These are phyloP conservation scores for Pachyrhizus erosus DNA, from an alignment of 306 rosid species.

Conservation along the genomic window DNA sequence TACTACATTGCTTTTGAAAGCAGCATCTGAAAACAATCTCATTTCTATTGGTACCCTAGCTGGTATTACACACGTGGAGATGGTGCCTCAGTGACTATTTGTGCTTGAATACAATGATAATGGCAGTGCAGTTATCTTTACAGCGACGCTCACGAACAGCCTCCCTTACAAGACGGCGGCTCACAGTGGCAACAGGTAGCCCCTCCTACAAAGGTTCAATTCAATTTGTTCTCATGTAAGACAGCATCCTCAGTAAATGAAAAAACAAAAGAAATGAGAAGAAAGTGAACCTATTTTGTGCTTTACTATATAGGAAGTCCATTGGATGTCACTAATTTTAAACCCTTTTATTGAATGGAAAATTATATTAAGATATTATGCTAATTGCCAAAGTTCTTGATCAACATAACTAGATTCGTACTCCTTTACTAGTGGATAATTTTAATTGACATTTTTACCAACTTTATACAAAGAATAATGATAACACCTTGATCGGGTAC, in stretches of 20 bases:
- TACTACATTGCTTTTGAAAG: conserved; percentile 38
- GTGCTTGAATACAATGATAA: conserved; percentile 68
- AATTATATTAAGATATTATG: neutral
- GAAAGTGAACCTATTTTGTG: neutral
- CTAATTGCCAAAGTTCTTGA: neutral
- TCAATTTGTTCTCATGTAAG: conserved; percentile 5
- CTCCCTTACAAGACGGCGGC: conserved; percentile 81
- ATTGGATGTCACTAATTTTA: neutral
- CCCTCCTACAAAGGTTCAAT: conserved; percentile 66
- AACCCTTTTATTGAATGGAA: neutral
- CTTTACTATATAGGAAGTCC: neutral
- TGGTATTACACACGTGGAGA: neutral
- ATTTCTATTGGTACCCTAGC: neutral
- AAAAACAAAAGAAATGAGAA: neutral
- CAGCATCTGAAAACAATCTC: conserved; percentile 23
- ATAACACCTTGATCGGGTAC: neutral
- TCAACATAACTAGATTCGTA: conserved; percentile 1
- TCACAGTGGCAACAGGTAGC: conserved; percentile 62
- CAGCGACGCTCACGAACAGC: conserved; percentile 87
- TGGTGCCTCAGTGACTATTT: conserved; percentile 35
- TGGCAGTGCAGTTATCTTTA: conserved; percentile 90
- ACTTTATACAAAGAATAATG: neutral
- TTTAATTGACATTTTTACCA: conserved; percentile 1
- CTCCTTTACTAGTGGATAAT: neutral
- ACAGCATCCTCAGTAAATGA: neutral